phyloP scores from a whole-genome alignment of 2,329 filamentous ascomycete genomes.

The Pyrenophora teres region DNA sequence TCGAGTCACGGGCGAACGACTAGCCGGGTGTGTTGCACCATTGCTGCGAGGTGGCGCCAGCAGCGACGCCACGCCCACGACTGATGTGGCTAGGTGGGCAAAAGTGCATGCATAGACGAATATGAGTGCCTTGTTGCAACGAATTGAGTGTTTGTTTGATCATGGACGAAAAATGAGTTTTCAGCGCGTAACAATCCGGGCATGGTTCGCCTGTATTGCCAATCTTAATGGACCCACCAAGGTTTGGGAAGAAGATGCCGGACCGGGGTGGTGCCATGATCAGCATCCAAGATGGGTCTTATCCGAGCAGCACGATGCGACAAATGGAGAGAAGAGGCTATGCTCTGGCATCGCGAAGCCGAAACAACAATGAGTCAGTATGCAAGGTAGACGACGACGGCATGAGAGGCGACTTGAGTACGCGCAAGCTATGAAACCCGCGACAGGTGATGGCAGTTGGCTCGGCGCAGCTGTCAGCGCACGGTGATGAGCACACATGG shows the following conservation, averaged over 20 bases:
- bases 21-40: neutral
- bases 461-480: neutral
- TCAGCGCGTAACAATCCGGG: too few species aligned
- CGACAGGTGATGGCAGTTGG: neutral
- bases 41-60: neutral
- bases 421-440: constrained; percentile 3
- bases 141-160: neutral
- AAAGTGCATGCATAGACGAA: neutral
- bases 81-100: neutral
- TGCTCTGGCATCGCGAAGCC: neutral
- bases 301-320: neutral
- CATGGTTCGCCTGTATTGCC: constrained; percentile 18
- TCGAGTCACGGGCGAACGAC: neutral
- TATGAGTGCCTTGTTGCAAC: neutral
- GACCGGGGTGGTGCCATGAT: neutral
- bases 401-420: constrained; percentile 3
- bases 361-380: neutral
- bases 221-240: constrained; percentile 21
- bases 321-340: neutral
- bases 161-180: too few species aligned
- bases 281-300: constrained; percentile 1
- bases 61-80: neutral
- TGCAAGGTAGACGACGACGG: neutral
- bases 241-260: constrained; percentile 7
- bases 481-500: neutral